These are phyloP conservation scores for Margaritispora aquatica DNA, from an alignment of 495 filamentous ascomycete genomes.

Conservation along the genomic window DNA sequence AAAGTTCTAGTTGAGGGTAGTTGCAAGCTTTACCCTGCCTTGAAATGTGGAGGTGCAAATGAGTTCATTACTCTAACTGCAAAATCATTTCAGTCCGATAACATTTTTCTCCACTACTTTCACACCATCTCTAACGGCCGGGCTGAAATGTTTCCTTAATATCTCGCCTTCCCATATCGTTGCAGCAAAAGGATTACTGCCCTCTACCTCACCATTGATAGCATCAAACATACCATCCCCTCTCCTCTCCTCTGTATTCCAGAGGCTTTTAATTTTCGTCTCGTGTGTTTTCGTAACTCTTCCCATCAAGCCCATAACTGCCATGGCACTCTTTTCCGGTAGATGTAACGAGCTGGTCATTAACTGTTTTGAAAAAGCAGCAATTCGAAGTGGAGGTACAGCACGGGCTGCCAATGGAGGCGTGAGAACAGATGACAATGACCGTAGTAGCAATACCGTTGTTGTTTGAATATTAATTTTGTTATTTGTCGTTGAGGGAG, in stretches of 20 bases:
- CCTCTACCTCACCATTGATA: conserved; percentile 58
- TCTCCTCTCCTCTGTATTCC: conserved; percentile 85
- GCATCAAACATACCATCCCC: conserved; percentile 59
- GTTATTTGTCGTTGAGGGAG: conserved; percentile 33
- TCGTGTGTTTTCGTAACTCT: conserved; percentile 69
- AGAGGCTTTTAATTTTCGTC: conserved; percentile 62
- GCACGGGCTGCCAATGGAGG: conserved; percentile 55
- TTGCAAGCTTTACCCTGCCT: not conserved
- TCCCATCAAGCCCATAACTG: conserved; percentile 64
- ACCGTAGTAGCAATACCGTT: conserved; percentile 81
- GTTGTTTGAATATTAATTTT: conserved; percentile 92
- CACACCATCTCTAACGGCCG: conserved; percentile 73
- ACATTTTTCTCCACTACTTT: conserved; percentile 61
- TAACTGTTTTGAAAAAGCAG: conserved; percentile 88
- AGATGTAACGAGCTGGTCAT: conserved; percentile 74
- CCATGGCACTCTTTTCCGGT: conserved; percentile 80
- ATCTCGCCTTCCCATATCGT: conserved; percentile 94
- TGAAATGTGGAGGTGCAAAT: not conserved
- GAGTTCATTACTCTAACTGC: not conserved
- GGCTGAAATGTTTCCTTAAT: conserved; percentile 76
- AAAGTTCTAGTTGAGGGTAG: no score
- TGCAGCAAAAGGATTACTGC: conserved; percentile 80
- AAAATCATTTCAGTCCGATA: conserved; percentile 20
- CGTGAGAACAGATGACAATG: conserved; percentile 69
- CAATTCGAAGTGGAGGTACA: conserved; percentile 71